Conservation (phyloP, 164 flowering plant genomes). For the Vitis labrusca region DNA sequence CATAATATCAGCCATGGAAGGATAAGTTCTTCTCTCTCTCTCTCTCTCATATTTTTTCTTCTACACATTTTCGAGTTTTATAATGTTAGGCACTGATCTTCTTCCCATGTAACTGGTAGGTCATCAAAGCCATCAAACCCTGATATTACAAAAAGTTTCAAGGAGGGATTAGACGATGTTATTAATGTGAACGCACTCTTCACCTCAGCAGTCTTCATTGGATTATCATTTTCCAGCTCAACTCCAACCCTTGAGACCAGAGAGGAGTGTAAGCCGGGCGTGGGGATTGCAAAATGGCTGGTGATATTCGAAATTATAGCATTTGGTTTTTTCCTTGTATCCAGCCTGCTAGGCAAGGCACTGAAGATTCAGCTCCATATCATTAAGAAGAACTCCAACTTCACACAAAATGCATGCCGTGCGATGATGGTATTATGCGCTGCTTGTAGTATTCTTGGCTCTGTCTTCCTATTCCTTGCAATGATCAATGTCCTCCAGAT, state of each 20-base stretch:
- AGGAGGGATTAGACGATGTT: constrained; percentile 3
- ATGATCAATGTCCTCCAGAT: constrained; percentile 9
- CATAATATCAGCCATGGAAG: no score
- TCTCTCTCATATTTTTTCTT: no score
- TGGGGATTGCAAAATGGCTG: neutral
- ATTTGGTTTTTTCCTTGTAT: constrained; percentile 7
- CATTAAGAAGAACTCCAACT: neutral
- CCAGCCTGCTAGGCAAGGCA: constrained; percentile 2
- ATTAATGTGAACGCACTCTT: constrained; percentile 9
- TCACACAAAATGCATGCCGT: neutral
- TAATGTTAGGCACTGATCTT: no score
- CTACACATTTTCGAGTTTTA: no score
- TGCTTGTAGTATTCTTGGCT: neutral
- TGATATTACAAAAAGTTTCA: neutral
- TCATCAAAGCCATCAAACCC: no score
- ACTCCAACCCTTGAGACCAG: neutral
- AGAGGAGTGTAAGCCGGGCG: constrained; percentile 2
- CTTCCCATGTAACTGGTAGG: no score
- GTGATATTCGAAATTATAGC: neutral
- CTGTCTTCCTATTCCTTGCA: neutral
- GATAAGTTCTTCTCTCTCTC: no score
- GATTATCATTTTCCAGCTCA: neutral
- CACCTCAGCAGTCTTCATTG: constrained; percentile 2
- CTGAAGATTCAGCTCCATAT: constrained; percentile 4
- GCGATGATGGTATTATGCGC: neutral